phyloP scores from a whole-genome alignment of 768 basidiomycete genomes.

The Tremella yokohamensis region DNA sequence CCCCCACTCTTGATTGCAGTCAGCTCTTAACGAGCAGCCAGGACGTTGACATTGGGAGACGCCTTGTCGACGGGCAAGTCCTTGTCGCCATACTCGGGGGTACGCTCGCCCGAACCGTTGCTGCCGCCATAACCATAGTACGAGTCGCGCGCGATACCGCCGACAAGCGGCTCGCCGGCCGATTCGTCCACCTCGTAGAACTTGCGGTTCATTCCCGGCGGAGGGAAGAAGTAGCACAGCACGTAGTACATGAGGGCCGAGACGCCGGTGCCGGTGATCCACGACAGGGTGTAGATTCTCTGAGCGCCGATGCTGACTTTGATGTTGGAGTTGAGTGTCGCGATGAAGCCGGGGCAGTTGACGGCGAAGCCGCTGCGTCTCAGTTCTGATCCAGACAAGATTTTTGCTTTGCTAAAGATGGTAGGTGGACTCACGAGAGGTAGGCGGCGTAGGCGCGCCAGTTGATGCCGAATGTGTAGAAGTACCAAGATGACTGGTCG shows the following conservation, averaged over 20 bases:
- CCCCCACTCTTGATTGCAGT: no score
- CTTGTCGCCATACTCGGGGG: no score
- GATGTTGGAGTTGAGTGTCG: constrained; percentile 57
- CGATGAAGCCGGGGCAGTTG: constrained; percentile 77
- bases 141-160: no score
- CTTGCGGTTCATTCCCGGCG: constrained; percentile 55
- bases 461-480: constrained; percentile 71
- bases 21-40: no score
- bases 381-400: constrained; percentile 50
- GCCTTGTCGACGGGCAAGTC: no score
- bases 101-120: no score
- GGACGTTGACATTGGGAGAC: no score
- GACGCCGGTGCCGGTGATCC: constrained; percentile 77
- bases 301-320: constrained; percentile 66
- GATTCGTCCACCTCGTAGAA: constrained; percentile 61
- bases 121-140: no score
- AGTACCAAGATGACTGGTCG: constrained; percentile 64
- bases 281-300: constrained; percentile 67
- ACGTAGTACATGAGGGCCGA: constrained; percentile 64
- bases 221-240: constrained; percentile 63
- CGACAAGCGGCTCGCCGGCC: constrained; percentile 3
- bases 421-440: constrained; percentile 13
- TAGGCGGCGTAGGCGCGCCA: constrained; percentile 58
- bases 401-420: constrained; percentile 39
- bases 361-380: constrained; percentile 64